Conservation (phyloP, 495 filamentous ascomycete genomes). For the Lasiosphaeria ovina region DNA sequence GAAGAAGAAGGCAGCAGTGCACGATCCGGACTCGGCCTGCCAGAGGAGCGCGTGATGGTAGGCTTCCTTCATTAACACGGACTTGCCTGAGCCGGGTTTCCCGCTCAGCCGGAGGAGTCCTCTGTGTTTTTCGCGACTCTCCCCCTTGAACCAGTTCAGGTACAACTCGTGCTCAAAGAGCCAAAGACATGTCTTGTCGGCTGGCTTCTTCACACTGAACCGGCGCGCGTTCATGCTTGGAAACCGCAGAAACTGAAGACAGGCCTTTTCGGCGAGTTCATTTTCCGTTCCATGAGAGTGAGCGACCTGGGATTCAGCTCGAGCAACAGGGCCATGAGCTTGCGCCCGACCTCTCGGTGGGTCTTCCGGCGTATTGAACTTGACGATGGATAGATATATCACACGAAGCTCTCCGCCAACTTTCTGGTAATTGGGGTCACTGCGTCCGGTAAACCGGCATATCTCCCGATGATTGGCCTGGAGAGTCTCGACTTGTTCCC, state of each 20-base stretch:
- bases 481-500: constrained; percentile 26
- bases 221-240: constrained; percentile 4
- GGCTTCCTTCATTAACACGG: constrained; percentile 21
- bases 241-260: neutral
- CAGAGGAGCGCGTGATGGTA: neutral
- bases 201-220: neutral
- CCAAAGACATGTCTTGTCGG: constrained; percentile 14
- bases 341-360: too few relatives aligned
- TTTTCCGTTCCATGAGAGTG: too few relatives aligned
- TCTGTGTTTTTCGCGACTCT: neutral
- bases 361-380: neutral
- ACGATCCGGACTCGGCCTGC: neutral
- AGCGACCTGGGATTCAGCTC: neutral
- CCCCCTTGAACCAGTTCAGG: constrained; percentile 9
- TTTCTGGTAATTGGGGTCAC: constrained; percentile 28
- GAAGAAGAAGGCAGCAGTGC: constrained; percentile 41
- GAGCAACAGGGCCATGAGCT: neutral
- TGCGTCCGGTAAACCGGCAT: constrained; percentile 24
- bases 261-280: neutral
- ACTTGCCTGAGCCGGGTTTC: constrained; percentile 26
- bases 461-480: constrained; percentile 30
- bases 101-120: constrained; percentile 27
- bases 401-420: constrained; percentile 15
- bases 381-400: neutral
- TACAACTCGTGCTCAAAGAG: constrained; percentile 5